Conservation (phyloP, 169 alveolate species). For the Plasmodium reichenowi region DNA sequence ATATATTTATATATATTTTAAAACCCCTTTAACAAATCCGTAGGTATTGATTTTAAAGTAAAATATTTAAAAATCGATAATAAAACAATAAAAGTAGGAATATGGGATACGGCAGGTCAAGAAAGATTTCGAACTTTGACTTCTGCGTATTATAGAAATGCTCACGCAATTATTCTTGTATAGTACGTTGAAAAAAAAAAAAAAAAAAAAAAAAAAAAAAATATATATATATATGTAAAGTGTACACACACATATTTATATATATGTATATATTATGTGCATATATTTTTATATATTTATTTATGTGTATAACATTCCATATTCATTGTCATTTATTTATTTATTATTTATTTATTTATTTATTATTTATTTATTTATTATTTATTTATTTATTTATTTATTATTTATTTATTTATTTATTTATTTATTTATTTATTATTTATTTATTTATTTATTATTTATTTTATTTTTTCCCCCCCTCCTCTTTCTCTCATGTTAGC, state of each 20-base stretch:
- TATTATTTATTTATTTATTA: too few relatives aligned
- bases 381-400: neutral
- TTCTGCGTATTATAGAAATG: constrained; percentile 96
- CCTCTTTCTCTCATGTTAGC: neutral
- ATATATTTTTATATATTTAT: neutral
- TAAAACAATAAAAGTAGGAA: constrained; percentile 91
- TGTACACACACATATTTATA: neutral
- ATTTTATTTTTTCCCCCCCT: too few relatives aligned
- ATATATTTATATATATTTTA: neutral
- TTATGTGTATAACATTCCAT: neutral
- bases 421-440: neutral
- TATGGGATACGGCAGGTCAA: constrained; percentile 99
- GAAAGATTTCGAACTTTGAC: constrained; percentile 97
- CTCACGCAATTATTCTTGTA: constrained; percentile 95
- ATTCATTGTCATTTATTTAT: too few relatives aligned
- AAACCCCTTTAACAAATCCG: neutral
- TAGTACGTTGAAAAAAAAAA: constrained; percentile 90
- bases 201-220: neutral
- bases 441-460: neutral
- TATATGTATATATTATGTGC: constrained; percentile 2
- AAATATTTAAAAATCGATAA: constrained; percentile 42
- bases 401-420: too few relatives aligned
- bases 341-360: neutral
- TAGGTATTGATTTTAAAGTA: constrained; percentile 53
- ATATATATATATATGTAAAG: neutral